Evolutionary conservation across 805 yeast species (phyloP).

Genomic region (Barnettozyma californica): DNA sequence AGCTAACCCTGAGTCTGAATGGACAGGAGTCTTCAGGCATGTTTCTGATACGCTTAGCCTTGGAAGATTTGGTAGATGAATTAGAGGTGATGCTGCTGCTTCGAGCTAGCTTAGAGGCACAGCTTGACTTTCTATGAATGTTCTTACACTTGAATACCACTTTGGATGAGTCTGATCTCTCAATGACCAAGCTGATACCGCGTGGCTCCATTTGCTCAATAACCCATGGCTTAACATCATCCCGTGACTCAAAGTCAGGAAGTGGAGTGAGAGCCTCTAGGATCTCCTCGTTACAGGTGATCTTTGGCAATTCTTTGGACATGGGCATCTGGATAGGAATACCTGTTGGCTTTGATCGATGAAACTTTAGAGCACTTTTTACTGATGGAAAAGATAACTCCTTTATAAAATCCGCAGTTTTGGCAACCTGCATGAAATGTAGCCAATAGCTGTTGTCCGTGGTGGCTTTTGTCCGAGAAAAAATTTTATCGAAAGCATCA

Average conservation of each 20-base stretch:
- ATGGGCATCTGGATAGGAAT: neutral
- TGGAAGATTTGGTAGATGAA: neutral
- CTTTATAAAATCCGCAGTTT: constrained; percentile 2
- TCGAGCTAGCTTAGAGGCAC: constrained; percentile 7
- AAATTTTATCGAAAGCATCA: constrained; percentile 25
- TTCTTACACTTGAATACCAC: constrained; percentile 30
- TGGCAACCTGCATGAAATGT: neutral
- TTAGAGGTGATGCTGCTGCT: neutral
- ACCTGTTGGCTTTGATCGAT: neutral
- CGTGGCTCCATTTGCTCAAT: constrained; percentile 16
- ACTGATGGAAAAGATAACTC: constrained; percentile 15
- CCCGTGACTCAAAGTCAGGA: constrained; percentile 21
- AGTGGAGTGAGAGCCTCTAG: constrained; percentile 23
- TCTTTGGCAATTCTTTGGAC: constrained; percentile 6
- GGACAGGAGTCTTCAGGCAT: constrained; percentile 25
- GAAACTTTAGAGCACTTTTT: neutral
- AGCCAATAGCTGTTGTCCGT: constrained; percentile 3
- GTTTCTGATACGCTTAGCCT: constrained; percentile 17
- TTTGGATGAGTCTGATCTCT: constrained; percentile 28
- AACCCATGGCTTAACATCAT: constrained; percentile 26
- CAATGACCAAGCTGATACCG: constrained; percentile 26
- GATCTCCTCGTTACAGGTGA: constrained; percentile 21
- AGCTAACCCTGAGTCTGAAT: constrained; percentile 26
- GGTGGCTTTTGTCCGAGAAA: constrained; percentile 7
- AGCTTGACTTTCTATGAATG: constrained; percentile 21